Conservation (phyloP, 1,284 basidiomycete species). For the Earliella scabrosa region DNA sequence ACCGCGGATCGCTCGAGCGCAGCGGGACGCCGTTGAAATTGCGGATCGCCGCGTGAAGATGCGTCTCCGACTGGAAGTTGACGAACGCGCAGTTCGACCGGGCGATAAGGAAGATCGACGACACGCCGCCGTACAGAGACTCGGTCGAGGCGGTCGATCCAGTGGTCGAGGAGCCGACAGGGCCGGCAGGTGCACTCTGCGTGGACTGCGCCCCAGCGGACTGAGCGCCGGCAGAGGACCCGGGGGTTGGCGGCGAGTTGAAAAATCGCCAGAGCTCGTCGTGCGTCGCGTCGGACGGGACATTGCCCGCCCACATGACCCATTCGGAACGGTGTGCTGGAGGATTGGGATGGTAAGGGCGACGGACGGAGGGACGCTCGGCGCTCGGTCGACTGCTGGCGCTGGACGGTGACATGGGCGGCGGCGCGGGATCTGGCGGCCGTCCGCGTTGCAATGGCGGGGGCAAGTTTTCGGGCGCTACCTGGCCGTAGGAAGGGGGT, state of each 20-base stretch:
- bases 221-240: slow-evolving; percentile 17
- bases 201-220: slow-evolving; percentile 20
- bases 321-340: slow-evolving; percentile 82
- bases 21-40: slow-evolving; percentile 75
- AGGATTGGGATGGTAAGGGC: slow-evolving; percentile 63
- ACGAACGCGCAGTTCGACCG: slow-evolving; percentile 94
- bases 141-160: slow-evolving; percentile 16
- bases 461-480: slow-evolving; percentile 2
- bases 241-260: slow-evolving; percentile 42
- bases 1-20: slow-evolving; percentile 70
- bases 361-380: slow-evolving; percentile 24
- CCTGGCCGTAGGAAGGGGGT: slow-evolving; percentile 9
- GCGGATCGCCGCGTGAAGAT: slow-evolving; percentile 71
- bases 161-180: slow-evolving; percentile 12
- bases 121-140: slow-evolving; percentile 57
- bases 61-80: slow-evolving; percentile 75
- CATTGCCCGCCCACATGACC: slow-evolving; percentile 97
- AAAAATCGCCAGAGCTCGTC: slow-evolving; percentile 93
- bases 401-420: slow-evolving; percentile 17
- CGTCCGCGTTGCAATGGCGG: slow-evolving; percentile 9
- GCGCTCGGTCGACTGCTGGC: slow-evolving; percentile 15
- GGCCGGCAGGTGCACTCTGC: slow-evolving; percentile 23
- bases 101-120: slow-evolving; percentile 91
- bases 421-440: slow-evolving; percentile 20
- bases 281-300: slow-evolving; percentile 83